phyloP scores from a whole-genome alignment of 2,329 filamentous ascomycete genomes.

The Pyrenophora seminiperda region DNA sequence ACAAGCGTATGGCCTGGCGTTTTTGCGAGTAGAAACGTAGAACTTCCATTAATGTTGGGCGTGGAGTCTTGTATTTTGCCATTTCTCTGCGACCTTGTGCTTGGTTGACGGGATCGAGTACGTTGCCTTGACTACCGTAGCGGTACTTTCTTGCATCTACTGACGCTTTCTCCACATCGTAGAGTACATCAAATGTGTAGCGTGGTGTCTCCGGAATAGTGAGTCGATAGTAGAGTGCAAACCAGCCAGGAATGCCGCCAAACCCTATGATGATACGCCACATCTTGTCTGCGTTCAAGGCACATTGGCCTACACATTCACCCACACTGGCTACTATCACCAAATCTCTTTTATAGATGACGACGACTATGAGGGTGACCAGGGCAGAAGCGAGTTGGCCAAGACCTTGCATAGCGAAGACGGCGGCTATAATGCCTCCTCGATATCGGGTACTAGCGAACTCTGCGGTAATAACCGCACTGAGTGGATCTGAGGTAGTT shows the following conservation, averaged over 20 bases:
- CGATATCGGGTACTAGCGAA: constrained; percentile 86
- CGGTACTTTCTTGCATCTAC: constrained; percentile 77
- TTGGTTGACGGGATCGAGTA: constrained; percentile 69
- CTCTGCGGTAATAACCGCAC: constrained; percentile 83
- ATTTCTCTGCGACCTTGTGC: constrained; percentile 57
- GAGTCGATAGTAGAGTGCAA: constrained; percentile 83
- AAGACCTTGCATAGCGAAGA: constrained; percentile 87
- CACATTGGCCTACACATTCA: constrained; percentile 67
- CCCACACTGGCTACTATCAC: constrained; percentile 56
- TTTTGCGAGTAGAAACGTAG: constrained; percentile 68
- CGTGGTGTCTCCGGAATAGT: constrained; percentile 88
- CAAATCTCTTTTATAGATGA: constrained; percentile 71
- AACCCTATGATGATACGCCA: constrained; percentile 83
- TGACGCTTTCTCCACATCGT: constrained; percentile 67
- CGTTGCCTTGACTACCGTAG: constrained; percentile 61
- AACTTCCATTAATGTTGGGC: constrained; percentile 63
- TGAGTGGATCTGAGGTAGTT: constrained; percentile 64
- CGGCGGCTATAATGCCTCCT: constrained; percentile 84
- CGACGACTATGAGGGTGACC: constrained; percentile 73
- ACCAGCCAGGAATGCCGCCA: constrained; percentile 77
- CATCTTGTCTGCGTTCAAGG: constrained; percentile 81
- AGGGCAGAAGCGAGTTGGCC: constrained; percentile 78
- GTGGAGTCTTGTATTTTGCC: constrained; percentile 41
- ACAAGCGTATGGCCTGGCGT: constrained; percentile 71
- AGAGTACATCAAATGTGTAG: constrained; percentile 82